A percentile compares a stretch with the other conserved stretches of the same genome.
These are phyloP conservation scores for Chimonanthus praecox DNA, from an alignment of 164 flowering plant species.

Conservation along the genomic window DNA sequence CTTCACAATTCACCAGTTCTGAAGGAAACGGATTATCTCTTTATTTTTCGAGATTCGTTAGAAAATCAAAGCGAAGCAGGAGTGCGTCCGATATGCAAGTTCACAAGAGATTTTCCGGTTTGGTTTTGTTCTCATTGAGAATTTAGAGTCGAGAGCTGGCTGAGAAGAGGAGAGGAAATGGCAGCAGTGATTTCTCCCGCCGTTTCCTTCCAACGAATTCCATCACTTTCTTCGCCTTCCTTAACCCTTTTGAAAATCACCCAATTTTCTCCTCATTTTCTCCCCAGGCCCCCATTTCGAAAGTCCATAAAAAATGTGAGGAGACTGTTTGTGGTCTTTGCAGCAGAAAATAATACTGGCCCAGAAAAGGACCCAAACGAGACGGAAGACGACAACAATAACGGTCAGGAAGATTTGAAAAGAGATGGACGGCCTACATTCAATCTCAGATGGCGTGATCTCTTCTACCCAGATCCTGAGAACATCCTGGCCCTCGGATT, in stretches of 20 bases:
- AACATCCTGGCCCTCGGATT: constrained; percentile 73
- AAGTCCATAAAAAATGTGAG: constrained; percentile 8
- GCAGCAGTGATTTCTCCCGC: neutral
- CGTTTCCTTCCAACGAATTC: constrained; percentile 7
- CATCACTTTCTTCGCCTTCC: constrained; percentile 9
- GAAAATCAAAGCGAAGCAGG: no score
- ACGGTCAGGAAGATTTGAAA: constrained; percentile 24
- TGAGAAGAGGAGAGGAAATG: neutral
- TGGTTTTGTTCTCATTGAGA: no score
- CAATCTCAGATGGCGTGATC: constrained; percentile 49
- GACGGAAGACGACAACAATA: constrained; percentile 11
- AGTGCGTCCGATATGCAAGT: no score
- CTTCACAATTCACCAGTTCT: no score
- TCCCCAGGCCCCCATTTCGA: constrained; percentile 6
- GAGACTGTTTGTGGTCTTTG: constrained; percentile 12
- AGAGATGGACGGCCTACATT: constrained; percentile 33
- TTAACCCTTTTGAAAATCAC: neutral
- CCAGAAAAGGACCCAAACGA: constrained; percentile 3
- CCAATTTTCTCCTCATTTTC: neutral
- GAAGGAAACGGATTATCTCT: no score
- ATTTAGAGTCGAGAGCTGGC: no score
- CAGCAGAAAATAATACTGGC: constrained; percentile 13
- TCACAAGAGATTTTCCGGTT: no score
- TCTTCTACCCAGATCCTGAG: constrained; percentile 71
- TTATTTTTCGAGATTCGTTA: no score